These are phyloP conservation scores for Mycena crocata DNA, from an alignment of 768 basidiomycete genomes.

Conservation along the genomic window DNA sequence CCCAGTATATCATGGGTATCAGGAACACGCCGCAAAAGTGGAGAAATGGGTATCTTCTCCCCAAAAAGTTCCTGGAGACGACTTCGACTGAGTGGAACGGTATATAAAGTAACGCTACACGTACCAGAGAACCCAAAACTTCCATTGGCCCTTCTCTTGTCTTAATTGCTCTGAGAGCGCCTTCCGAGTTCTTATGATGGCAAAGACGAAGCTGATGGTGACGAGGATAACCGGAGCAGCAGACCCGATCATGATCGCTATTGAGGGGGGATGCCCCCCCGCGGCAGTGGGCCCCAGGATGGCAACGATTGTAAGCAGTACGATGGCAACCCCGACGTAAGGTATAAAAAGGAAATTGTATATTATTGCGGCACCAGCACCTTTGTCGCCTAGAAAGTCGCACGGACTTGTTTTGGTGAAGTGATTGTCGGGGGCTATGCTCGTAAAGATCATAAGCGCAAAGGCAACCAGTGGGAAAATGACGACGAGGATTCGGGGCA, in stretches of 20 bases:
- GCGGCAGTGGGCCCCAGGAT: background rate
- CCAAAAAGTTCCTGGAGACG: background rate
- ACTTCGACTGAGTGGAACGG: background rate
- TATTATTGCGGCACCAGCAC: background rate
- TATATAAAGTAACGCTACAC: background rate
- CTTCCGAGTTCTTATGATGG: background rate
- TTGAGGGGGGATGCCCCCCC: background rate
- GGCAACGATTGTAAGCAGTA: background rate
- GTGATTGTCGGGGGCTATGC: background rate
- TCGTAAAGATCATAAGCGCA: background rate
- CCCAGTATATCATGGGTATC: conserved; percentile 22
- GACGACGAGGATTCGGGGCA: background rate
- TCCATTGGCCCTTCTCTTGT: background rate
- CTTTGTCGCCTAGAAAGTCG: background rate
- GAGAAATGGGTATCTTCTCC: conserved; percentile 7
- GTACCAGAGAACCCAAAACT: conserved; percentile 7
- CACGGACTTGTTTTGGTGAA: conserved; percentile 8
- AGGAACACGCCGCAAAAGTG: conserved; percentile 24
- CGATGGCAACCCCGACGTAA: background rate
- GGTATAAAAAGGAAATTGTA: background rate
- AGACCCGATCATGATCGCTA: background rate
- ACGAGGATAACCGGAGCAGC: background rate
- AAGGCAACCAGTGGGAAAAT: background rate
- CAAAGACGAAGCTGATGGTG: background rate
- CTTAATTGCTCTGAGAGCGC: background rate